A percentile compares a stretch with the other conserved stretches of the same genome.
Evolutionary conservation across 768 basidiomycete species (phyloP).

Genomic region (Suillus ampliporus): DNA sequence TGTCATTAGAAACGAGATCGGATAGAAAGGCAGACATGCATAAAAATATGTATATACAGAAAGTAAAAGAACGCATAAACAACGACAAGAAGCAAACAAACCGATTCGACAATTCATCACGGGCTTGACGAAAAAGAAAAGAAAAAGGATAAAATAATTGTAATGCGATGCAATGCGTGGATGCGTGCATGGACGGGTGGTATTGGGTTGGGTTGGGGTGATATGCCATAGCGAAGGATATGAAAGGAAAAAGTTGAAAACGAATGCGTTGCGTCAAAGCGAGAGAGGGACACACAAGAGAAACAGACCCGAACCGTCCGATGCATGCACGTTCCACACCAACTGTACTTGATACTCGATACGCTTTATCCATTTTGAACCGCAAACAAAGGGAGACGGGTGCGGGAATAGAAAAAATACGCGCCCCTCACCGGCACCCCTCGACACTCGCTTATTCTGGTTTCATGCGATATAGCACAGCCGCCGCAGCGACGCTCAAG

Average conservation of each 20-base stretch:
- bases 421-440: conserved; percentile 9
- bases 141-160: conserved; percentile 8
- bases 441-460: conserved; percentile 35
- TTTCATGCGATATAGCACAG: conserved; percentile 75
- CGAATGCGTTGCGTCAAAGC: conserved; percentile 5
- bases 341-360: background rate
- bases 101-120: background rate
- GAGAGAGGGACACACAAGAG: background rate
- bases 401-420: background rate
- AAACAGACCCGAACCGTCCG: conserved; percentile 5
- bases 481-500: conserved; percentile 69
- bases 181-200: conserved; percentile 10
- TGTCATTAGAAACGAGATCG: conserved; percentile 4
- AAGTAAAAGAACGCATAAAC: conserved; percentile 31
- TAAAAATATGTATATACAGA: conserved; percentile 16
- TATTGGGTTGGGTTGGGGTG: conserved; percentile 1
- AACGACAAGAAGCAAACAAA: conserved; percentile 18
- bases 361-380: conserved; percentile 7
- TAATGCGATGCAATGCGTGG: conserved; percentile 8
- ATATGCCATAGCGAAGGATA: conserved; percentile 8
- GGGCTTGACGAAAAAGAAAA: background rate
- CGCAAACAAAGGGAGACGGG: conserved; percentile 8
- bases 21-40: conserved; percentile 20
- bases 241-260: background rate
- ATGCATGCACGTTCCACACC: conserved; percentile 10